Evolutionary conservation across 106 monocot species (phyloP), one percentile per base, ranked within the genome.

Genomic region (Acanthochlamys bracteata): DNA sequence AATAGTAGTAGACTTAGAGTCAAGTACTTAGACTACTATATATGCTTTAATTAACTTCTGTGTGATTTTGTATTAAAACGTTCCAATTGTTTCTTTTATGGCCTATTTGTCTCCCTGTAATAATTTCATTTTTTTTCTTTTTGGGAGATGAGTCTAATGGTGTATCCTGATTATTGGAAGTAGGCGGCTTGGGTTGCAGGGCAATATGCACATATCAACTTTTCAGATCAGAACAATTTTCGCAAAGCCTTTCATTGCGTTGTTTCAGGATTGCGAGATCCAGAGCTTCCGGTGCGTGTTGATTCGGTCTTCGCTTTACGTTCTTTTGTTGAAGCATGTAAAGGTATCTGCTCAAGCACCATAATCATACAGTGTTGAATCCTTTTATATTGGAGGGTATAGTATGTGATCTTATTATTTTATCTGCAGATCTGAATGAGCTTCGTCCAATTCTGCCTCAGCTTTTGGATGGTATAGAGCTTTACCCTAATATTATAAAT

Each of bases 111-210:
- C n/a, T n/a, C n/a, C n/a, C n/a, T n/a, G n/a, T n/a, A n/a, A n/a
- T n/a, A n/a, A n/a, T n/a, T n/a, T n/a, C n/a, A n/a, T n/a, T n/a
- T n/a, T n/a, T n/a, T n/a, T n/a, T n/a, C n/a, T n/a, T n/a, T n/a
- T n/a, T n/a, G n/a, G n/a, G n/a, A n/a, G n/a, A n/a, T n/a, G n/a
- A n/a, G n/a, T n/a, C n/a, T n/a, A n/a, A n/a, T n/a, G n/a, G n/a
- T n/a, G n/a, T n/a, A n/a, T 43, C 43, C 43, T 43, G 65, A 15
- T 12, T 26, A 17, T n/a, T 54, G 53, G 53, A 54, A 54, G 19
- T 64, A 99, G 98, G 98, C 98, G 43, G 88, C 92, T 53, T 99
- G 98, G 98, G 98, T 99, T 74, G 85, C 92, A 24, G 98, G 98
- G 6, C 98, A 99, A 67, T 99, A 92, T 86, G 98, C 98, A 10